These are phyloP conservation scores for Grigorovia yakushimaensis DNA, from an alignment of 805 yeast genomes.

Conservation along the genomic window DNA sequence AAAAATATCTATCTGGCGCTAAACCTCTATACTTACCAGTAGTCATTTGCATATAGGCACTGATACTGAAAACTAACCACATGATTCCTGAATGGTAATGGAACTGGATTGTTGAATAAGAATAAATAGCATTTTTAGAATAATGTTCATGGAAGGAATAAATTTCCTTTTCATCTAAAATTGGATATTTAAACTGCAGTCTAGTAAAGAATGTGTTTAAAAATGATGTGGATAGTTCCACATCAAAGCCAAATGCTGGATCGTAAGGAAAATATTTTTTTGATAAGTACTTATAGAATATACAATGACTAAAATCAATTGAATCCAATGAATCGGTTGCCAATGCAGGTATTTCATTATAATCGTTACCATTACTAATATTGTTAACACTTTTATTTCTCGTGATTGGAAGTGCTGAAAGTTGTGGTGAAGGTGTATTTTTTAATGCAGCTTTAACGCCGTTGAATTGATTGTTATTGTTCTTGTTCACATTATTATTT, in stretches of 20 bases:
- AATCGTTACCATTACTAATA: not conserved
- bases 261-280: constrained; percentile 36
- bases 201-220: constrained; percentile 45
- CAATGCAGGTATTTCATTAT: constrained; percentile 8
- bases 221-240: constrained; percentile 38
- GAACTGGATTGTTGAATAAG: constrained; percentile 29
- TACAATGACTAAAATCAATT: constrained; percentile 31
- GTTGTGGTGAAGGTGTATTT: not conserved
- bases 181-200: constrained; percentile 47
- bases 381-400: not conserved
- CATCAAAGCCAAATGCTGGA: constrained; percentile 45
- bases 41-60: constrained; percentile 43
- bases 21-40: constrained; percentile 48
- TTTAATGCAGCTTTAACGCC: not conserved
- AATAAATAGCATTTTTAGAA: constrained; percentile 34
- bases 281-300: constrained; percentile 38
- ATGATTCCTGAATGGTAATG: constrained; percentile 46
- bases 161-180: constrained; percentile 45
- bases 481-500: no score
- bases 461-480: not conserved
- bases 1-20: constrained; percentile 45
- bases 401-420: not conserved
- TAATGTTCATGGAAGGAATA: constrained; percentile 41
- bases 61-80: constrained; percentile 45
- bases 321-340: constrained; percentile 29